These are phyloP conservation scores for Beauveria bassiana DNA, from an alignment of 2,329 filamentous ascomycete genomes.

Conservation along the genomic window DNA sequence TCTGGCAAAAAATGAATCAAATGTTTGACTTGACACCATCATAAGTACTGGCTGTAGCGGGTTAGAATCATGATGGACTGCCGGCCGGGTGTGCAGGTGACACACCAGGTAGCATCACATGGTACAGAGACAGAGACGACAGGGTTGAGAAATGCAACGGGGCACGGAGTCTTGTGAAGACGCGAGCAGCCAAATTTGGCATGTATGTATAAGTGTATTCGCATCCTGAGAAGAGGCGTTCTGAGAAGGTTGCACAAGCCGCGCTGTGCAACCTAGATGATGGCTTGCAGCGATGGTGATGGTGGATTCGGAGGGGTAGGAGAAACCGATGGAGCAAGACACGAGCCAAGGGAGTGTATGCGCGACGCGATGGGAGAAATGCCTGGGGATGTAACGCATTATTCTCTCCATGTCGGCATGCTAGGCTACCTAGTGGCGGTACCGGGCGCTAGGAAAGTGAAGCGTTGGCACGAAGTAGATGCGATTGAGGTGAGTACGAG, in stretches of 20 bases:
- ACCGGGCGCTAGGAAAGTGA: background rate
- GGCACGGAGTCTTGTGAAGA: background rate
- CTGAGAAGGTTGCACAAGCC: background rate
- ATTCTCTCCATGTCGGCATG: background rate
- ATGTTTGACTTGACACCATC: background rate
- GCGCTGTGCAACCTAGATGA: background rate
- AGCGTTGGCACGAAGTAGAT: background rate
- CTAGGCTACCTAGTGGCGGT: background rate
- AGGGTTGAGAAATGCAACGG: background rate
- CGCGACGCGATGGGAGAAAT: background rate
- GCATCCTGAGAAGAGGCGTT: background rate
- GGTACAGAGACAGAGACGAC: background rate
- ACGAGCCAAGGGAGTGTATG: background rate
- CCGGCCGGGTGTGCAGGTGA: background rate
- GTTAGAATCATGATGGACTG: background rate
- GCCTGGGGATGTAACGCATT: background rate
- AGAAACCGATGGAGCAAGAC: background rate
- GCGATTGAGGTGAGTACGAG: background rate
- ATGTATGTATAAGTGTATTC: too few species aligned
- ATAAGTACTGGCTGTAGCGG: background rate
- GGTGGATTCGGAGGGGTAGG: background rate
- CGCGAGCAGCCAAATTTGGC: background rate
- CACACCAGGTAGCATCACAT: conserved; percentile 2
- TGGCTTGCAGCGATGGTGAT: background rate
- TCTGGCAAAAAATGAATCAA: background rate